These are phyloP conservation scores for Cyberlindnera nakhonratchasimensis DNA, from an alignment of 805 yeast species.

Conservation along the genomic window DNA sequence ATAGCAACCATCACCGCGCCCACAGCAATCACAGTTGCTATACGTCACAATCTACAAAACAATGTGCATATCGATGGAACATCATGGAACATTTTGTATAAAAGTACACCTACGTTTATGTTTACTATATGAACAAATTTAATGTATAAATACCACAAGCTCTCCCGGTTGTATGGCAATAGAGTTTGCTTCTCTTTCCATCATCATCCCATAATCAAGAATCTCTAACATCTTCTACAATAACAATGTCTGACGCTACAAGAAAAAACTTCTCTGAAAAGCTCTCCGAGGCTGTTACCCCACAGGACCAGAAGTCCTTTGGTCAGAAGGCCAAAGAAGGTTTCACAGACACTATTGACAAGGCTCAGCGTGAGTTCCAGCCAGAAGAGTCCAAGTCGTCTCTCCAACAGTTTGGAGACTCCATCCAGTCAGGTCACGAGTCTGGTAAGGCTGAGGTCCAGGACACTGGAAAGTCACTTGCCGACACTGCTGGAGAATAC, in stretches of 20 bases:
- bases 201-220: background rate
- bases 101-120: too few relatives aligned
- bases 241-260: slow-evolving; percentile 48
- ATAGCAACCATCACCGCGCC: too few relatives aligned
- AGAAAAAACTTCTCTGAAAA: slow-evolving; percentile 78
- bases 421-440: slow-evolving; percentile 51
- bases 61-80: too few relatives aligned
- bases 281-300: slow-evolving; percentile 61
- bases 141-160: background rate
- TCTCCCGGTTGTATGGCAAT: too few relatives aligned
- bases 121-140: too few relatives aligned
- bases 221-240: background rate
- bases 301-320: slow-evolving; percentile 64
- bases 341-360: slow-evolving; percentile 65
- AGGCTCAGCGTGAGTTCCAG: slow-evolving; percentile 51
- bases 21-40: too few relatives aligned
- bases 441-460: slow-evolving; percentile 36
- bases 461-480: slow-evolving; percentile 37
- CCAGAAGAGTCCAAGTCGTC: slow-evolving; percentile 69
- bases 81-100: too few relatives aligned
- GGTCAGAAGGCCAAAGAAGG: slow-evolving; percentile 68
- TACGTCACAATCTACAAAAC: too few relatives aligned
- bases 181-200: too few relatives aligned
- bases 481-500: slow-evolving; percentile 56
- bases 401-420: slow-evolving; percentile 66